Evolutionary conservation across 2,329 filamentous ascomycete species (phyloP).

Genomic region (Colletotrichum sp.): DNA sequence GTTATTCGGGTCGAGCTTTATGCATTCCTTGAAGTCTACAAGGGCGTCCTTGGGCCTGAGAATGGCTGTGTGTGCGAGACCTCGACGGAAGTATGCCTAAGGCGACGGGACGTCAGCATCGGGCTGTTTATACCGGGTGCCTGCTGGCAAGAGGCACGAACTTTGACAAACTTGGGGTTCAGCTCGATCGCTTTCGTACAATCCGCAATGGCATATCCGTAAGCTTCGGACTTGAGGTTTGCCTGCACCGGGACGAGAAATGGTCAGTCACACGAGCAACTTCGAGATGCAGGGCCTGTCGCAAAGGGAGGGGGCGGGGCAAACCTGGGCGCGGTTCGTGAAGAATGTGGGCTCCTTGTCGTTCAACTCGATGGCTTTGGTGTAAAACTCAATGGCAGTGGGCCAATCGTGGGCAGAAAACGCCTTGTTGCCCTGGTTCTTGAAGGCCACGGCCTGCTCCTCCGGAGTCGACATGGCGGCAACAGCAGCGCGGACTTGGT

Average conservation of each 20-base stretch:
- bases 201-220: slow-evolving; percentile 90
- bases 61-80: slow-evolving; percentile 89
- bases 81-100: slow-evolving; percentile 92
- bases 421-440: slow-evolving; percentile 93
- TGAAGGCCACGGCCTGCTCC: slow-evolving; percentile 81
- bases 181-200: slow-evolving; percentile 91
- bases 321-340: slow-evolving; percentile 92
- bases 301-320: neutral
- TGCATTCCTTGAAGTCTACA: slow-evolving; percentile 89
- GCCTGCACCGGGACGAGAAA: slow-evolving; percentile 58
- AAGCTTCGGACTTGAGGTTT: slow-evolving; percentile 94
- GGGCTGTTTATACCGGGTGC: neutral
- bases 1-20: slow-evolving; percentile 85
- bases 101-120: slow-evolving; percentile 20
- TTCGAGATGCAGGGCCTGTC: neutral
- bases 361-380: slow-evolving; percentile 84
- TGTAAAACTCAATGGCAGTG: slow-evolving; percentile 81
- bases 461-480: slow-evolving; percentile 44
- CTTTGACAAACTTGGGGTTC: slow-evolving; percentile 88
- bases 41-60: slow-evolving; percentile 87
- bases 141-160: slow-evolving; percentile 38
- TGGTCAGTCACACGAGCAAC: slow-evolving; percentile 53
- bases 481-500: neutral
- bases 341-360: slow-evolving; percentile 87
- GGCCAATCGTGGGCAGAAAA: slow-evolving; percentile 90